Base-by-base conservation (phyloP, 2,329 filamentous ascomycete species). In the Elsinoe fawcettii region DNA sequence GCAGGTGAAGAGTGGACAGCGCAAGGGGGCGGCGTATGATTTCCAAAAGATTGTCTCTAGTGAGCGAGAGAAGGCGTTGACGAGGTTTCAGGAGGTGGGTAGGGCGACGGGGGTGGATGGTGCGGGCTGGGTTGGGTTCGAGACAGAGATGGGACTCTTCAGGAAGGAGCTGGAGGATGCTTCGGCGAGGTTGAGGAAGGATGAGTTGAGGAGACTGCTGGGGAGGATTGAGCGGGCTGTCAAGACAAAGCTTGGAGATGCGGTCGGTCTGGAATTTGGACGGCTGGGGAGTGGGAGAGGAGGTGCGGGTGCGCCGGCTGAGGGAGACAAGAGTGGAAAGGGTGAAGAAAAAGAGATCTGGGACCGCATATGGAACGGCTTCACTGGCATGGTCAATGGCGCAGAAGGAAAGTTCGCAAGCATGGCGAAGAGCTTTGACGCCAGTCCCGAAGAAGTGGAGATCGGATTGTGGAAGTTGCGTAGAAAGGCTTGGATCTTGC, bases 211-310 rank as follows among this genome's bases (percentile, higher is more conserved):
- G 61, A 84, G 93, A 20, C 76, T 99, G 61, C 91, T 93, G 1
- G 93, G 86, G 30, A 83, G 93, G 18, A 87, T 96, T 22, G 93
- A 99, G 74, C 84, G 92, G 64, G 96, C 91, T 89, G 91, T 99
- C 61, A 86, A 87, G 66, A 90, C 89, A 58, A 85, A 90, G 47
- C 80, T 99, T 32, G 85, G 85, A 32, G 93, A 99, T 69, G 88
- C 88, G 14, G 79, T 97, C 43, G 90, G 92, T 12, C 75, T 97
- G 16, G 91, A 97, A 68, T 97, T 99, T 79, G 97, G 96, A 75
- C 93, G 91, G 69, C 82, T 97, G 51, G 92, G 92, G 3, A 93
- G 90, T 34, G 91, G 91, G 12, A 83, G 91, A 66, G 89, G 83
- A 56, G 91, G 90, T 6, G 82, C 83, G 53, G 90, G 88, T 55